A percentile compares a stretch with the other conserved stretches of the same genome.
phyloP scores from a whole-genome alignment of 306 rosid genomes.

The Fagus sylvatica region DNA sequence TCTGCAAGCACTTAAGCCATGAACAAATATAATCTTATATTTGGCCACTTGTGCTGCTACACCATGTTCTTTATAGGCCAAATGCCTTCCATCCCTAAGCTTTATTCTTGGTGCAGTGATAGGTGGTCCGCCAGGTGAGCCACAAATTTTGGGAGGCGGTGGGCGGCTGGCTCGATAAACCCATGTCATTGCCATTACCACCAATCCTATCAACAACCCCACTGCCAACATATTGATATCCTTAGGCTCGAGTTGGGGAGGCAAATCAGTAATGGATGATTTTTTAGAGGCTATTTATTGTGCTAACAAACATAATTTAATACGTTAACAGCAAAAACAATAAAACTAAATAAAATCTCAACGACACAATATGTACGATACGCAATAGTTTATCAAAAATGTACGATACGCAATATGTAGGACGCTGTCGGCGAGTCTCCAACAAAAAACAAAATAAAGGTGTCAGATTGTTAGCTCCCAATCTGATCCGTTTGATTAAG shows the following conservation, averaged over 20 bases:
- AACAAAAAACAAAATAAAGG: too few species aligned
- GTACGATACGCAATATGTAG: too few species aligned
- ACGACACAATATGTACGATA: too few species aligned
- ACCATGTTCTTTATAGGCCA: slow-evolving; percentile 68
- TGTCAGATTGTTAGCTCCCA: too few species aligned
- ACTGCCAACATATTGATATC: slow-evolving; percentile 11
- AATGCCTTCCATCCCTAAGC: slow-evolving; percentile 65
- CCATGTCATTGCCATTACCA: slow-evolving; percentile 29
- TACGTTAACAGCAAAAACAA: too few species aligned
- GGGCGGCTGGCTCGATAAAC: slow-evolving; percentile 33
- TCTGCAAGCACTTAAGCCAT: slow-evolving; percentile 38
- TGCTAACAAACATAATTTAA: too few species aligned
- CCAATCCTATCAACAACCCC: slow-evolving; percentile 29
- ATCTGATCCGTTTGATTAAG: too few species aligned
- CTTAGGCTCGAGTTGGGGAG: not conserved
- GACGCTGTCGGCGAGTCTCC: too few species aligned
- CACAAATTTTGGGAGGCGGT: slow-evolving; percentile 45
- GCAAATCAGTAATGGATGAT: too few species aligned
- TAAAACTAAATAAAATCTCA: too few species aligned
- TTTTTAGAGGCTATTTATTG: too few species aligned
- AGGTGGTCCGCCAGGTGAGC: slow-evolving; percentile 53
- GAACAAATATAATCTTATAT: slow-evolving; percentile 47
- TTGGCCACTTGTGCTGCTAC: slow-evolving; percentile 44
- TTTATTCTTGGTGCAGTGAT: slow-evolving; percentile 50
- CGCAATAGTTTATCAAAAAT: too few species aligned